These are phyloP conservation scores for Lepiota venenata DNA, from an alignment of 768 basidiomycete genomes.

Conservation along the genomic window DNA sequence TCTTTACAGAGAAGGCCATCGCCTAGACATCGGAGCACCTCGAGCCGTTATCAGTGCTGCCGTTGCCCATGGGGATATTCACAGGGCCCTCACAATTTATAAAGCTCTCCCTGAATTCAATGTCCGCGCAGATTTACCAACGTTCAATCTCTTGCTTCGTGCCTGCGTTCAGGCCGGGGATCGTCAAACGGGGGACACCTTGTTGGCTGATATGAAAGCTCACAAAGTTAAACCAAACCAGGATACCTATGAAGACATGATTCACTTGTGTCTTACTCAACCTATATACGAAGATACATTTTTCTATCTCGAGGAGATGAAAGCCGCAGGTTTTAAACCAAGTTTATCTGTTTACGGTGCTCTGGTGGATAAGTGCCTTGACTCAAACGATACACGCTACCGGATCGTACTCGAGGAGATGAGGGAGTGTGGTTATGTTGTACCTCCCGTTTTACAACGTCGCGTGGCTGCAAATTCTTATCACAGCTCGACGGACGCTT, in stretches of 20 bases:
- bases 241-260: constrained; percentile 63
- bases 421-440: constrained; percentile 51
- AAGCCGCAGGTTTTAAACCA: constrained; percentile 56
- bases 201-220: constrained; percentile 65
- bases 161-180: constrained; percentile 61
- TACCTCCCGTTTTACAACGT: constrained; percentile 13
- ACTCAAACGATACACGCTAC: constrained; percentile 57
- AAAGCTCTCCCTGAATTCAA: constrained; percentile 54
- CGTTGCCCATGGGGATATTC: constrained; percentile 58
- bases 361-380: constrained; percentile 56
- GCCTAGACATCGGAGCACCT: constrained; percentile 55
- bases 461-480: neutral
- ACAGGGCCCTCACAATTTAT: constrained; percentile 78
- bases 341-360: constrained; percentile 51
- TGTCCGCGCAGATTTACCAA: constrained; percentile 54
- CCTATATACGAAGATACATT: constrained; percentile 82
- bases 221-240: constrained; percentile 51
- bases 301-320: constrained; percentile 88
- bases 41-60: constrained; percentile 68
- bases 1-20: constrained; percentile 48
- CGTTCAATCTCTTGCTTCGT: constrained; percentile 66
- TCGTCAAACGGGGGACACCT: constrained; percentile 62
- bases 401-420: constrained; percentile 69
- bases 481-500: neutral
- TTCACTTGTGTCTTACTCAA: constrained; percentile 69